These are phyloP conservation scores for Pittosporum tobira DNA, from an alignment of 129 eudicot species.

Conservation along the genomic window DNA sequence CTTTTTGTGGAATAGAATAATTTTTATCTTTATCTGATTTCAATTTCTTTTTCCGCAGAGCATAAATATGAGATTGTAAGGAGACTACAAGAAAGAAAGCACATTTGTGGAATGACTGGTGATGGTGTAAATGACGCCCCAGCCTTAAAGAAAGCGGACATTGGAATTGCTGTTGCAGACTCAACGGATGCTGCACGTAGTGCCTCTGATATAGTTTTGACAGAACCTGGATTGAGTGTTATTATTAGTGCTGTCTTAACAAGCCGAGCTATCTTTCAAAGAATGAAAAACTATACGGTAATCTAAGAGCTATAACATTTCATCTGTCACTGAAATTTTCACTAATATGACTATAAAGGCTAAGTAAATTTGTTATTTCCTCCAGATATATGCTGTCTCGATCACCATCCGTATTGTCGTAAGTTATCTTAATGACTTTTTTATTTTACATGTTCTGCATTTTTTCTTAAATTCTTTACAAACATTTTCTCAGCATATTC, in stretches of 20 bases:
- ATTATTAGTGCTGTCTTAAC: slow-evolving; percentile 2
- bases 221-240: slow-evolving; percentile 8
- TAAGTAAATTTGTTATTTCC: slow-evolving; percentile 1
- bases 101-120: slow-evolving; percentile 12
- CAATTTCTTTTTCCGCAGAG: not conserved
- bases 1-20: too few species aligned
- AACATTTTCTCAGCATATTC: too few species aligned
- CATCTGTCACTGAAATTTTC: not conserved
- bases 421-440: slow-evolving; percentile 7
- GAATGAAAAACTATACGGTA: slow-evolving; percentile 12
- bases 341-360: not conserved
- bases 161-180: slow-evolving; percentile 11
- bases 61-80: slow-evolving; percentile 8
- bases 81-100: not conserved
- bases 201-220: slow-evolving; percentile 9
- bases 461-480: too few species aligned
- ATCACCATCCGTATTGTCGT: slow-evolving; percentile 51
- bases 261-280: slow-evolving; percentile 1
- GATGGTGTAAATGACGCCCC: slow-evolving; percentile 11
- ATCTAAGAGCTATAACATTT: not conserved
- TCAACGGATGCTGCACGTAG: slow-evolving; percentile 8
- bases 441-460: not conserved
- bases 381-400: slow-evolving; percentile 49
- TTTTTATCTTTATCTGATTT: not conserved
- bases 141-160: slow-evolving; percentile 2